These are phyloP conservation scores for Borovskyia barvae DNA, from an alignment of 208 protist species.

Conservation along the genomic window DNA sequence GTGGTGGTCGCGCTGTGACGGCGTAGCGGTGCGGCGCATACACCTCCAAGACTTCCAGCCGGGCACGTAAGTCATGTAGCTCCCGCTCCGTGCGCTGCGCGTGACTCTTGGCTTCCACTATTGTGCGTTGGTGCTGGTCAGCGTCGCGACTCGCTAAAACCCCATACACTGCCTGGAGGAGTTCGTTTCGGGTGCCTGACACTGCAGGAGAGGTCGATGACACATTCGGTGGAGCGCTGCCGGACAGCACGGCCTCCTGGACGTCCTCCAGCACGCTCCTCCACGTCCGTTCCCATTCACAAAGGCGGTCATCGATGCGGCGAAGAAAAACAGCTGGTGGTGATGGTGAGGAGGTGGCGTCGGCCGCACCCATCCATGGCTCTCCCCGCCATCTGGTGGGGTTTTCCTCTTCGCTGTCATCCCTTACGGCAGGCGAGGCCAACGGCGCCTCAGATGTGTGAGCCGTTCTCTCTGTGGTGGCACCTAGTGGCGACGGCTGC, in stretches of 20 bases:
- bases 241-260: too few relatives aligned
- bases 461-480: too few relatives aligned
- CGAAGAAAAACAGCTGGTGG: constrained; percentile 7
- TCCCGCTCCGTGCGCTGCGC: constrained; percentile 1
- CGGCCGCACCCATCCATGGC: constrained; percentile 3
- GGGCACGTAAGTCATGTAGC: constrained; percentile 24
- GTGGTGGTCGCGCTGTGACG: constrained; percentile 42
- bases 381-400: too few relatives aligned
- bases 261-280: constrained; percentile 12
- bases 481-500: too few relatives aligned
- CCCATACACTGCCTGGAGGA: not conserved
- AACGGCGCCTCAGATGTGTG: too few relatives aligned
- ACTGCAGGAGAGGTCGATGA: too few relatives aligned
- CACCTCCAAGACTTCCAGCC: constrained; percentile 60
- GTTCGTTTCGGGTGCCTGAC: not conserved
- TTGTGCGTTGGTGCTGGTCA: not conserved
- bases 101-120: not conserved
- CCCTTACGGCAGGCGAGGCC: too few relatives aligned
- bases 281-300: constrained; percentile 7
- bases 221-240: too few relatives aligned
- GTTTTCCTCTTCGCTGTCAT: too few relatives aligned
- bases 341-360: not conserved
- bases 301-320: constrained; percentile 7
- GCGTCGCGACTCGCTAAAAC: not conserved
- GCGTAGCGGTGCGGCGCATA: constrained; percentile 59